Conservation (phyloP, 352 stramenopile species). For the Pythium angustatum region DNA sequence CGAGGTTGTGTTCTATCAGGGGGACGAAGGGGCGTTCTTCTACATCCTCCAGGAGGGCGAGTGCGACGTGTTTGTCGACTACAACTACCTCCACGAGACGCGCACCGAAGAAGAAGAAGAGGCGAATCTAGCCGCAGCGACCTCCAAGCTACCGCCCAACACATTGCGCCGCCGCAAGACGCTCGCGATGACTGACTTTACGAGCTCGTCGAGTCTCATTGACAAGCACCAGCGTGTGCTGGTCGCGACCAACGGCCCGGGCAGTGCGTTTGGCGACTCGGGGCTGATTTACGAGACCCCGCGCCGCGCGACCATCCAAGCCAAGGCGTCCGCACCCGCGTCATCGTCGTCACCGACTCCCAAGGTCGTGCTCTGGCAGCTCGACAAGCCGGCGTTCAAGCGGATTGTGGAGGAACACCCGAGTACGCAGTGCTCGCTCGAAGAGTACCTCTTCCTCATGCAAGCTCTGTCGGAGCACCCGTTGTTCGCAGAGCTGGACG, state of each 20-base stretch:
- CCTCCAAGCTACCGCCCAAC: slow-evolving; percentile 7
- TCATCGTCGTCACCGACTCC: background rate
- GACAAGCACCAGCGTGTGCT: slow-evolving; percentile 68
- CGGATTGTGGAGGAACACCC: slow-evolving; percentile 59
- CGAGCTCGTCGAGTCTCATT: slow-evolving; percentile 57
- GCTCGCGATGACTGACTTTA: slow-evolving; percentile 68
- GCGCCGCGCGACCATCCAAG: slow-evolving; percentile 68
- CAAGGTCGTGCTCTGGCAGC: slow-evolving; percentile 67
- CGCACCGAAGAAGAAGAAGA: slow-evolving; percentile 29
- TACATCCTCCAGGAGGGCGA: slow-evolving; percentile 80
- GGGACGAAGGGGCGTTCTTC: slow-evolving; percentile 71
- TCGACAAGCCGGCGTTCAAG: slow-evolving; percentile 71
- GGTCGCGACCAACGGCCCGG: slow-evolving; percentile 78
- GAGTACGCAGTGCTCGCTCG: slow-evolving; percentile 74
- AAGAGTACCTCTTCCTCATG: slow-evolving; percentile 78
- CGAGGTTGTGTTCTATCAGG: slow-evolving; percentile 88
- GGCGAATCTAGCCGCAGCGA: slow-evolving; percentile 9
- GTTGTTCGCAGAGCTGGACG: slow-evolving; percentile 72
- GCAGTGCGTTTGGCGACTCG: slow-evolving; percentile 81
- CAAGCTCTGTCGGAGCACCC: slow-evolving; percentile 67
- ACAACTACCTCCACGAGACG: slow-evolving; percentile 62
- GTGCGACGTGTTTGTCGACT: slow-evolving; percentile 85
- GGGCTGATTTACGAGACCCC: slow-evolving; percentile 85
- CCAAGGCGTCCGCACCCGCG: slow-evolving; percentile 22
- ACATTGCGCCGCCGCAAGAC: slow-evolving; percentile 67